Evolutionary conservation across 805 yeast species (phyloP), one percentile per base, ranked within the genome.

Genomic region (Blastobotrys parvus): DNA sequence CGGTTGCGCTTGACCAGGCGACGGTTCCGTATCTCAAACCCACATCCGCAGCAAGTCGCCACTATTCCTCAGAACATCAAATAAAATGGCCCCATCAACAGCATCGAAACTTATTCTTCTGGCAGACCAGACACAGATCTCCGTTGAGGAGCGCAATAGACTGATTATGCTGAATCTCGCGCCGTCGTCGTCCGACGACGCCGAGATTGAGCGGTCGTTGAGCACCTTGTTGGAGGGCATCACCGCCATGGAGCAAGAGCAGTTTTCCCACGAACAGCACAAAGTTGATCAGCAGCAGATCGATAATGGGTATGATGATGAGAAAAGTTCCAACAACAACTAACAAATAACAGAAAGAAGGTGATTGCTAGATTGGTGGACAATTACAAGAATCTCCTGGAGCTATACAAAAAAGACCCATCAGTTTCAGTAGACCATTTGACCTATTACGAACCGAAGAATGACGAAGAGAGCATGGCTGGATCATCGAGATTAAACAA

Each of bases 61-160:
- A 8, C 29, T 25, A 7, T 7, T 25, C 29, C 11, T 25, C 11
- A 25, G 11, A 25, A 25, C 11, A 25, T 25, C 29, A 25, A 22
- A 13, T 36, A 42, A 23, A 20, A 22, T 21, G 10, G 39, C 44
- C 39, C 34, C 45, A 16, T 20, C 38, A n/a, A 29, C 45, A 15
- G 36, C 40, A 31, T 40, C 49, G 16, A 51, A 55, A 27, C 45
- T 57, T 10, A 44, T 47, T 30, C 46, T 58, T 7, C 41, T 62
- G 31, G 51, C 55, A 3, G 66, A 62, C 45, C 57, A 54, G 40
- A 52, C 60, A 1, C 53, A 51, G 38, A 56, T 57, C 13, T 50
- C 60, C 2, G 50, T 61, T 10, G 58, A 57, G 13, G 66, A 61
- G 44, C 50, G 59, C 18, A 48, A 55, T 35, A 51, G 65, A 22